phyloP scores from a whole-genome alignment of 345 rosid species.

The Citrus reticulata region DNA sequence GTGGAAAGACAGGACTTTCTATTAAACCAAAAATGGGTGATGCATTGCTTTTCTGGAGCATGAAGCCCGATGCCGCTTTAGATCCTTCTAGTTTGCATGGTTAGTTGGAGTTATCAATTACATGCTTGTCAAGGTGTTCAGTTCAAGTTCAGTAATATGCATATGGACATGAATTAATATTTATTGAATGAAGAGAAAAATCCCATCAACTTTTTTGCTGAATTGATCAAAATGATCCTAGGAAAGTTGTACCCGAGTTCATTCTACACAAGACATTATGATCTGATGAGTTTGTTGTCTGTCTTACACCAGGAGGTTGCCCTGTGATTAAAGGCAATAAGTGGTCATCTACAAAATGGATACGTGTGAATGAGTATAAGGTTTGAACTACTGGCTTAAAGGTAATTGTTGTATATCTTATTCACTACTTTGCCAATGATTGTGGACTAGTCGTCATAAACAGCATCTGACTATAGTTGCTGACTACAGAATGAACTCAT shows the following conservation, averaged over 20 bases:
- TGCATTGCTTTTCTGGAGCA: slow-evolving; percentile 97
- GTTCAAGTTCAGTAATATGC: neutral
- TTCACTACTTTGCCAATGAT: neutral
- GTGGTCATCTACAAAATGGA: slow-evolving; percentile 98
- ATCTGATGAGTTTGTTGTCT: slow-evolving; percentile 1
- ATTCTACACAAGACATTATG: neutral
- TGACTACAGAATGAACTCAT: neutral
- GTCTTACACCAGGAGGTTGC: slow-evolving; percentile 69
- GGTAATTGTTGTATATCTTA: slow-evolving; percentile 26
- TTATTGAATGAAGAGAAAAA: slow-evolving; percentile 1
- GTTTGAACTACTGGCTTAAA: slow-evolving; percentile 29
- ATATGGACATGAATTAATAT: neutral
- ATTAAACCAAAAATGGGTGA: slow-evolving; percentile 94
- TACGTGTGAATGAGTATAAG: slow-evolving; percentile 74
- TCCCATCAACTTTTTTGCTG: neutral
- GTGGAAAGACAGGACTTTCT: slow-evolving; percentile 82
- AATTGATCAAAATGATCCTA: neutral
- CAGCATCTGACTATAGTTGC: neutral
- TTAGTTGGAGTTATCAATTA: slow-evolving; percentile 29
- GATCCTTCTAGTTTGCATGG: slow-evolving; percentile 93
- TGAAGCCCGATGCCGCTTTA: slow-evolving; percentile 80
- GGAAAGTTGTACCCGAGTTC: neutral
- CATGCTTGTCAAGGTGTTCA: neutral
- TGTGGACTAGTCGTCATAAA: neutral
- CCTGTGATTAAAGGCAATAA: slow-evolving; percentile 88